Evolutionary conservation across 495 filamentous ascomycete species (phyloP).

Genomic region (Thozetella sp.): DNA sequence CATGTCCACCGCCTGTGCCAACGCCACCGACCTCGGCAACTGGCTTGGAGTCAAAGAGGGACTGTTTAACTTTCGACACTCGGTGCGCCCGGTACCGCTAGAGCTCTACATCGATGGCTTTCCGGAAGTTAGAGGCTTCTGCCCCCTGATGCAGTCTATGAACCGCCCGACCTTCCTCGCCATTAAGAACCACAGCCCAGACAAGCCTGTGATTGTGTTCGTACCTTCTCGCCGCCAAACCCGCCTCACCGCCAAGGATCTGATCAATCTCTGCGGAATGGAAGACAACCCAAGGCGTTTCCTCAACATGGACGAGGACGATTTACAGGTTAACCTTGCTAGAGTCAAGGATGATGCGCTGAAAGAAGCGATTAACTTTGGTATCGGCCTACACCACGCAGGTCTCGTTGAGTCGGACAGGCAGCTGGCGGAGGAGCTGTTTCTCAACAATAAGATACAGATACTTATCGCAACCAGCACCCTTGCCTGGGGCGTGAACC

Average conservation of each 20-base stretch:
- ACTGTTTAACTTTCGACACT: slow-evolving; percentile 96
- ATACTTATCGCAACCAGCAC: slow-evolving; percentile 96
- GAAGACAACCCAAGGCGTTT: slow-evolving; percentile 96
- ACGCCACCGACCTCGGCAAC: slow-evolving; percentile 90
- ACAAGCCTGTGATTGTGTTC: slow-evolving; percentile 98
- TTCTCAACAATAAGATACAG: slow-evolving; percentile 97
- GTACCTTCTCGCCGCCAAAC: slow-evolving; percentile 96
- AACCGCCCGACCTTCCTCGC: slow-evolving; percentile 96
- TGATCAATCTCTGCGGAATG: slow-evolving; percentile 98
- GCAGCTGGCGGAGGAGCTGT: slow-evolving; percentile 88
- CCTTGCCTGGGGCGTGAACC: slow-evolving; percentile 96
- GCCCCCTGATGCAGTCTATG: slow-evolving; percentile 98
- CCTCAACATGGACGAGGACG: slow-evolving; percentile 90
- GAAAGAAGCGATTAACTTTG: slow-evolving; percentile 89
- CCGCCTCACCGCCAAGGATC: slow-evolving; percentile 87
- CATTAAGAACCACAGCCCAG: slow-evolving; percentile 92
- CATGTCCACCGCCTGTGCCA: slow-evolving; percentile 98
- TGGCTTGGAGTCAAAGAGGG: slow-evolving; percentile 98
- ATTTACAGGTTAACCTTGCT: slow-evolving; percentile 79
- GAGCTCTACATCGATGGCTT: slow-evolving; percentile 98
- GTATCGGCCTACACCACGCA: slow-evolving; percentile 96
- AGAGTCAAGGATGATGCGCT: slow-evolving; percentile 91
- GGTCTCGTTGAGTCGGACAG: slow-evolving; percentile 94
- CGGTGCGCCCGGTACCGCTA: slow-evolving; percentile 93
- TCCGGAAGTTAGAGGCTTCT: slow-evolving; percentile 92